Percentiles rank a stretch among this genome's conserved stretches.
Conservation (phyloP, 192 early-diverging fungal genomes). For the Entomortierella chlamydospora region DNA sequence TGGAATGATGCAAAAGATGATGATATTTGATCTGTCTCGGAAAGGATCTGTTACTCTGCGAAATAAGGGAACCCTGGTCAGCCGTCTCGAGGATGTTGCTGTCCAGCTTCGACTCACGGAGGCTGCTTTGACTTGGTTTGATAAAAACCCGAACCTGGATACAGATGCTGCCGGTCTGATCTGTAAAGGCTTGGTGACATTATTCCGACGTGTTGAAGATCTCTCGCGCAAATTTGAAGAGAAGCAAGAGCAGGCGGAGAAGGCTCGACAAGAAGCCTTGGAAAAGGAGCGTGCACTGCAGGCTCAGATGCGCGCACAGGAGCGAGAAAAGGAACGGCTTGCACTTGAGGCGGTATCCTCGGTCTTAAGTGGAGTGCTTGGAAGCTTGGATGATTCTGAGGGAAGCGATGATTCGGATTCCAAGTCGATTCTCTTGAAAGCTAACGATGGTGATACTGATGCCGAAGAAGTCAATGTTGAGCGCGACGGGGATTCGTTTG, state of each 20-base stretch:
- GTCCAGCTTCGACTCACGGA: conserved; percentile 54
- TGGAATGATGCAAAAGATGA: conserved; percentile 59
- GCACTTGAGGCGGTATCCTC: conserved; percentile 46
- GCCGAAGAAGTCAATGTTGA: conserved; percentile 39
- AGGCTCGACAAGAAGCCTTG: conserved; percentile 7
- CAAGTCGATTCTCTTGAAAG: conserved; percentile 42
- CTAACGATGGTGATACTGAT: conserved; percentile 46
- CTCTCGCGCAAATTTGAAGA: conserved; percentile 51
- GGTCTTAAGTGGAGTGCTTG: conserved; percentile 34
- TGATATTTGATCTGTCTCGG: conserved; percentile 54
- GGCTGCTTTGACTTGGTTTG: conserved; percentile 52
- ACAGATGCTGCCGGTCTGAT: conserved; percentile 49
- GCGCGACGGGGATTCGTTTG: conserved; percentile 11
- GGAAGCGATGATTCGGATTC: conserved; percentile 38
- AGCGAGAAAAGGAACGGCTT: conserved; percentile 39
- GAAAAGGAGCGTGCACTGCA: conserved; percentile 6
- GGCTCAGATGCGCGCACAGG: conserved; percentile 20
- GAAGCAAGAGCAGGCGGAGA: conserved; percentile 34
- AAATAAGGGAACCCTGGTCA: conserved; percentile 44
- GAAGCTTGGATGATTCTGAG: conserved; percentile 22
- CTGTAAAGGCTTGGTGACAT: conserved; percentile 47
- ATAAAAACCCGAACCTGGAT: conserved; percentile 56
- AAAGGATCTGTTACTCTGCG: conserved; percentile 45
- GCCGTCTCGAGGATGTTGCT: conserved; percentile 36
- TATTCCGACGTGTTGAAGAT: conserved; percentile 46